Base-by-base conservation (phyloP, 495 filamentous ascomycete species). In the Hypomontagnella monticulosa region DNA sequence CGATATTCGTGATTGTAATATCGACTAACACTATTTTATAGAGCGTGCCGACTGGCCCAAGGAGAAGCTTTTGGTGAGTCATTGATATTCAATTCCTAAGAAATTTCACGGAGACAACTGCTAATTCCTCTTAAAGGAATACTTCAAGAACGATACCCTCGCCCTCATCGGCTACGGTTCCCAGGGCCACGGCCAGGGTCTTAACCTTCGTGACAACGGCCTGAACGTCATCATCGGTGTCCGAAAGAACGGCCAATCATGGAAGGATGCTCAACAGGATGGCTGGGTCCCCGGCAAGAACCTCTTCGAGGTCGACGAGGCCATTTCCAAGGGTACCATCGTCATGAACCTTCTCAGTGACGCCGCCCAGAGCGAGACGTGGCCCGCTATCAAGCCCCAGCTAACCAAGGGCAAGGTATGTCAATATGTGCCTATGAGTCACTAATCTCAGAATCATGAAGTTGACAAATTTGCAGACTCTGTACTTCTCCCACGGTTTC, bases 401-500 rank as follows among this genome's bases (percentile, higher is more conserved):
- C 83, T 99, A 75, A 96, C 91, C 82, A 96, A 97, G 89, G 96
- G 91, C 83, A 99, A 98, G 88, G 89, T 91, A 77, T 46, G 81
- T 69, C 61, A 32, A 18, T 16, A 46, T 57, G 52, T 41, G 38
- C 42, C 67, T 16, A 46, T 57, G 52, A 46, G 38, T 47, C 67
- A 63, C 12, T 16, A 43, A 43, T 18, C 6, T 8, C 15, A 30
- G 23, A 40, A 32, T n/a, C 40, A 36, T 19, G 48, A 66, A 49
- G 40, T 65, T 76, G 54, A 70, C 33, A 15, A 55, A 40, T 59
- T 56, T 7, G 7, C 34, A 91, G 93, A 99, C 95, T 44, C 90
- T 99, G 73, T 99, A 99, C 89, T 99, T 99, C 89, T 97, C 95
- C 54, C 95, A 99, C 87, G 95, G 95, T 78, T 99, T 99, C 91